Conservation (phyloP, 1,139 yeast species). For the Pichia sp. region DNA sequence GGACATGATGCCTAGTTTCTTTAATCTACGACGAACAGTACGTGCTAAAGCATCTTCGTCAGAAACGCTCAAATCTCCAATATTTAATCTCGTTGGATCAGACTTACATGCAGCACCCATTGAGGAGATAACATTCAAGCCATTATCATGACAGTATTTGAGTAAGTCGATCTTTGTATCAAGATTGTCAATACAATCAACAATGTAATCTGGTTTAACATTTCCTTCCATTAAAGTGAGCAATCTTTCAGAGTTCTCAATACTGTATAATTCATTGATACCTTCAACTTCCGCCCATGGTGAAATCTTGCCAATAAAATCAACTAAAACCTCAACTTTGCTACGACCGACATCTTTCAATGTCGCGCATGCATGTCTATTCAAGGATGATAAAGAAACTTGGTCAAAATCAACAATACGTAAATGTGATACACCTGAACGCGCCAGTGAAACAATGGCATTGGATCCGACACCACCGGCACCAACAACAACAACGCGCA, state of each 20-base stretch:
- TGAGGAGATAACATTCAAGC: slow-evolving; percentile 66
- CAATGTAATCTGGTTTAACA: slow-evolving; percentile 55
- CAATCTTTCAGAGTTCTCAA: slow-evolving; percentile 54
- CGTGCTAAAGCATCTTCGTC: slow-evolving; percentile 95
- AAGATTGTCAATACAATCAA: slow-evolving; percentile 93
- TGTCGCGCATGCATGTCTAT: slow-evolving; percentile 91
- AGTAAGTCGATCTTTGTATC: slow-evolving; percentile 90
- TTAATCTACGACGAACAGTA: slow-evolving; percentile 74
- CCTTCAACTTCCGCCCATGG: slow-evolving; percentile 90
- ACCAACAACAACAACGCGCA: slow-evolving; percentile 84
- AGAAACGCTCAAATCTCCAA: slow-evolving; percentile 70
- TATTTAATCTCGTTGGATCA: slow-evolving; percentile 74
- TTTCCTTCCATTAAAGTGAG: slow-evolving; percentile 36
- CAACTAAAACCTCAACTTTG: slow-evolving; percentile 72
- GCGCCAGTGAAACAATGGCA: slow-evolving; percentile 86
- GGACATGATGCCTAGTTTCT: slow-evolving; percentile 63
- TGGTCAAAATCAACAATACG: slow-evolving; percentile 92
- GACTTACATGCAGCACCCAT: slow-evolving; percentile 97
- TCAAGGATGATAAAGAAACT: slow-evolving; percentile 83
- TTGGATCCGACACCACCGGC: slow-evolving; percentile 99
- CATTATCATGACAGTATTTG: slow-evolving; percentile 56
- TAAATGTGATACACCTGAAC: slow-evolving; percentile 79
- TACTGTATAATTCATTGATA: slow-evolving; percentile 68
- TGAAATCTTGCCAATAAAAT: slow-evolving; percentile 60
- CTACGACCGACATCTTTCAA: slow-evolving; percentile 84